Percentiles rank a stretch among this genome's conserved stretches.
phyloP scores from a whole-genome alignment of 2,329 filamentous ascomycete species.

The Pezicula radicicola region DNA sequence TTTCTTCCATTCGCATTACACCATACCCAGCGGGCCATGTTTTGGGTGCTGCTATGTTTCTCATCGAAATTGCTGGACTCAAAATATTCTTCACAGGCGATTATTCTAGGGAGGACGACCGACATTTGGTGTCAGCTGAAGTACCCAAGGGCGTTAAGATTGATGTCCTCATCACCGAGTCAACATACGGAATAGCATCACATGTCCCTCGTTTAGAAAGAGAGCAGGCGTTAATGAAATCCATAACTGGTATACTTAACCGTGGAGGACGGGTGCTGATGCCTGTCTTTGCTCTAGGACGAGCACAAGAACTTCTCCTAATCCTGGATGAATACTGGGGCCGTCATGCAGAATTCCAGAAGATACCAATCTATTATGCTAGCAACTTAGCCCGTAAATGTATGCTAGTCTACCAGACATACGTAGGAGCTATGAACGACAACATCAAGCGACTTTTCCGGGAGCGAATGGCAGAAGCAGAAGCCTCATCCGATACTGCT shows the following conservation, averaged over 20 bases:
- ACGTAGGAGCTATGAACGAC: slow-evolving; percentile 98
- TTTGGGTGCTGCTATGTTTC: slow-evolving; percentile 96
- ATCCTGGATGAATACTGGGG: slow-evolving; percentile 98
- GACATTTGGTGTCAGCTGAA: slow-evolving; percentile 90
- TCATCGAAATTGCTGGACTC: slow-evolving; percentile 93
- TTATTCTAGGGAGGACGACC: slow-evolving; percentile 92
- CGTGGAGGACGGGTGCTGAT: slow-evolving; percentile 89
- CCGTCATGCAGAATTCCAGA: slow-evolving; percentile 83
- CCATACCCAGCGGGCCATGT: slow-evolving; percentile 97
- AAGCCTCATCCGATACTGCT: slow-evolving; percentile 70
- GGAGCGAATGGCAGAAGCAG: slow-evolving; percentile 87
- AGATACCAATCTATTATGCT: slow-evolving; percentile 94
- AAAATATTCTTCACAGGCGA: slow-evolving; percentile 98
- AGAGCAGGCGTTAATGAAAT: slow-evolving; percentile 92
- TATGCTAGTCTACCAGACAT: slow-evolving; percentile 98
- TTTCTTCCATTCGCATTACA: slow-evolving; percentile 93
- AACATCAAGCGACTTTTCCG: slow-evolving; percentile 96
- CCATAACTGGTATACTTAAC: slow-evolving; percentile 86
- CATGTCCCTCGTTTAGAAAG: slow-evolving; percentile 88
- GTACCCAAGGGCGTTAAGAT: slow-evolving; percentile 88
- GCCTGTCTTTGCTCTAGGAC: slow-evolving; percentile 90
- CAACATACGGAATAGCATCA: slow-evolving; percentile 92
- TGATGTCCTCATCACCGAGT: slow-evolving; percentile 95
- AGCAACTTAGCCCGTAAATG: slow-evolving; percentile 93
- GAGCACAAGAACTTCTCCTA: slow-evolving; percentile 89